phyloP scores from a whole-genome alignment of 192 early-diverging fungal genomes.

The Umbelopsis isabellina region DNA sequence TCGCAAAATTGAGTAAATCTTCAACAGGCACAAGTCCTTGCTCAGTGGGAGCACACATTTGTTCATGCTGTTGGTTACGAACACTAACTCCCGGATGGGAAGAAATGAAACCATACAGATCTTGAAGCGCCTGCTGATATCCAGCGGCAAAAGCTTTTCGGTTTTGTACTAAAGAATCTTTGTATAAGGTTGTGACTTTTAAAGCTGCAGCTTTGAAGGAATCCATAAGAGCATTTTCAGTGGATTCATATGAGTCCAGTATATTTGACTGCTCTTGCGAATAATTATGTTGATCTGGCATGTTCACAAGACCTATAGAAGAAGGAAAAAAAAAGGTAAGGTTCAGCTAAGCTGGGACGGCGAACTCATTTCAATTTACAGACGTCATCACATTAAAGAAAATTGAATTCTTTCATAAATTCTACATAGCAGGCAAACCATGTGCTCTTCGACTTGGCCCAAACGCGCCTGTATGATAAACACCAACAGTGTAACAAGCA shows the following conservation, averaged over 20 bases:
- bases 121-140: slow-evolving; percentile 56
- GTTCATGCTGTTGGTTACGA: slow-evolving; percentile 34
- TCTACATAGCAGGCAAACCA: no score
- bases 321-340: background rate
- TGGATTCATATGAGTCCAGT: slow-evolving; percentile 42
- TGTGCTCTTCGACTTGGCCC: no score
- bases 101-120: slow-evolving; percentile 51
- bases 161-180: slow-evolving; percentile 57
- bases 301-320: background rate
- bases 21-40: slow-evolving; percentile 37
- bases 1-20: slow-evolving; percentile 40
- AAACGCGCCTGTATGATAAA: no score
- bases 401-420: no score
- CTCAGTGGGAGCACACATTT: slow-evolving; percentile 14
- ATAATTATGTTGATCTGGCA: slow-evolving; percentile 15
- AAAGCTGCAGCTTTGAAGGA: slow-evolving; percentile 58
- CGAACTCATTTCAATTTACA: no score
- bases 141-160: slow-evolving; percentile 50
- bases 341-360: background rate
- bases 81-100: slow-evolving; percentile 43
- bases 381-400: no score
- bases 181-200: slow-evolving; percentile 56
- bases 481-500: no score
- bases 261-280: slow-evolving; percentile 18
- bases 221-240: slow-evolving; percentile 51